Conservation (phyloP, 805 yeast genomes). For the Metschnikowia picachoensis region DNA sequence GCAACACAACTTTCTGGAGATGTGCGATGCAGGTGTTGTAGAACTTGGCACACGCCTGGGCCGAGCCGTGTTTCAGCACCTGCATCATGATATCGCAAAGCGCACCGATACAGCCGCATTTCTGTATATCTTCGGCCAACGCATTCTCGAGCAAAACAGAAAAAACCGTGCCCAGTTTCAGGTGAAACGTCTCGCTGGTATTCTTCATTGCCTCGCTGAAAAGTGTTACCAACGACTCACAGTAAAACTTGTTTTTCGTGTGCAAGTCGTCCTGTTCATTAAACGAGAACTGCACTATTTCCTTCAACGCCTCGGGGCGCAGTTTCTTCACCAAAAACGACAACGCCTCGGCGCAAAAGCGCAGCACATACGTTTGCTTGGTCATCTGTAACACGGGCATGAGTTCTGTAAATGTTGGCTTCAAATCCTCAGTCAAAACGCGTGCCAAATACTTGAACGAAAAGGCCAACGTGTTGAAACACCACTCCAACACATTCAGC, state of each 20-base stretch:
- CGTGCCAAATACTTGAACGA: conserved; percentile 82
- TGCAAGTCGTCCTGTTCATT: conserved; percentile 27
- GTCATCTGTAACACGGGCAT: conserved; percentile 58
- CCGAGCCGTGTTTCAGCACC: conserved; percentile 49
- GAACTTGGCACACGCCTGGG: conserved; percentile 44
- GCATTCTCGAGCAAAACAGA: conserved; percentile 39
- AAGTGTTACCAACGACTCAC: conserved; percentile 54
- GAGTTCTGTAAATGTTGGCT: conserved; percentile 64
- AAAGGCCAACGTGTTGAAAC: conserved; percentile 81
- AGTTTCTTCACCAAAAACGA: conserved; percentile 79
- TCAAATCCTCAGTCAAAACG: conserved; percentile 55
- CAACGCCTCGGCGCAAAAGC: conserved; percentile 88
- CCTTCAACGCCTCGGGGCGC: conserved; percentile 41
- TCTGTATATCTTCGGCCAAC: conserved; percentile 4
- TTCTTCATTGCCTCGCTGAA: conserved; percentile 73
- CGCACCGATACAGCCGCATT: conserved; percentile 22
- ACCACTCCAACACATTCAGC: conserved; percentile 70
- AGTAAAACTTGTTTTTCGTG: conserved; percentile 45
- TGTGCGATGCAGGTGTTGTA: conserved; percentile 31
- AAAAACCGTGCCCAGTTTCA: conserved; percentile 57
- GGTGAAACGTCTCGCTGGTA: conserved; percentile 69
- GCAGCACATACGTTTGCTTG: conserved; percentile 59
- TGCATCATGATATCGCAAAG: conserved; percentile 56
- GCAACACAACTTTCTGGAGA: conserved; percentile 16
- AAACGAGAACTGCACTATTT: conserved; percentile 44